phyloP scores from a whole-genome alignment of 805 yeast species.

The Jamesozyma jinghongensis region DNA sequence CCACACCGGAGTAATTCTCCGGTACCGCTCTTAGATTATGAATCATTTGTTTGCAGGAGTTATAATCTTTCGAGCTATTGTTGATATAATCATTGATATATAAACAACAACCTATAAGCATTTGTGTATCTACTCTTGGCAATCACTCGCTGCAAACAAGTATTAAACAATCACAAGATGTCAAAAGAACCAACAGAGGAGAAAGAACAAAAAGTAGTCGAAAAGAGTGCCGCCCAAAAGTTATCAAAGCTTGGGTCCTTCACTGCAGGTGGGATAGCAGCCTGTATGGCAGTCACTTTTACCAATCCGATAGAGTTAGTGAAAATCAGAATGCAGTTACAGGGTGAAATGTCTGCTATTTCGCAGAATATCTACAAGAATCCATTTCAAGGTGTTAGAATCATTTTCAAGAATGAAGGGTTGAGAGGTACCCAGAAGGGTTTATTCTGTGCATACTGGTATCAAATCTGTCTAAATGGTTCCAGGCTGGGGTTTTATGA shows the following conservation, averaged over 20 bases:
- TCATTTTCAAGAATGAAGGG: constrained; percentile 76
- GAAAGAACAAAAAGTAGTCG: constrained; percentile 8
- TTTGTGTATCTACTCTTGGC: no score
- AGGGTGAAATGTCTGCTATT: constrained; percentile 70
- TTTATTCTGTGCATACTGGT: constrained; percentile 75
- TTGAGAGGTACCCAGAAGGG: constrained; percentile 85
- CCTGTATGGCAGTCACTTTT: constrained; percentile 95
- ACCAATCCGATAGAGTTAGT: constrained; percentile 94
- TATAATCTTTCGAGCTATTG: no score
- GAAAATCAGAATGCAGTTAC: constrained; percentile 93
- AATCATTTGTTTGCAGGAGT: no score
- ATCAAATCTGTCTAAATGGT: constrained; percentile 88
- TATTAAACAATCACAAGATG: no score
- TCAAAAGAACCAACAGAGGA: not conserved
- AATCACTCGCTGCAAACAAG: no score
- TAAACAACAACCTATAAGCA: no score
- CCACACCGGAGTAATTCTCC: not conserved
- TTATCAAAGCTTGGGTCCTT: constrained; percentile 70
- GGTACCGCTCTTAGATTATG: not conserved
- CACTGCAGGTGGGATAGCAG: constrained; percentile 86
- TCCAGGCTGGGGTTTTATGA: constrained; percentile 92
- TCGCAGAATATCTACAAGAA: constrained; percentile 59
- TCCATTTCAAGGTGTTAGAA: constrained; percentile 72
- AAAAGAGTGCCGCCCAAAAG: constrained; percentile 45
- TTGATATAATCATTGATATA: no score